Evolutionary conservation across 352 stramenopile species (phyloP), one percentile per base, ranked within the genome.

Genomic region (Globisporangium sylvaticum): DNA sequence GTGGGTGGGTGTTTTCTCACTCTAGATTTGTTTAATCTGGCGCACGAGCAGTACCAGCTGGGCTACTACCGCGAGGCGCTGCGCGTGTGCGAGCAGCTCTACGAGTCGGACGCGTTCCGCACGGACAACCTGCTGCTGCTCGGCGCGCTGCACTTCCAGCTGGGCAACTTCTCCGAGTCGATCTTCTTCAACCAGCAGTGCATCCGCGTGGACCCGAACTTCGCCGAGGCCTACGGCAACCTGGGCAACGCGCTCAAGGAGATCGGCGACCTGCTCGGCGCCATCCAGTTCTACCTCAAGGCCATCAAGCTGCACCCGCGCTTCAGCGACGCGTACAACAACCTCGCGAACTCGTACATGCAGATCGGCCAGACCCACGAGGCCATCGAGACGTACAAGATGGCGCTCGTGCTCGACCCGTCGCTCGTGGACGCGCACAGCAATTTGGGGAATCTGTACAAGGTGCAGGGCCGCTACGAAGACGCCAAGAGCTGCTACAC

Each of bases 101-200:
- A 98, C 73, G 78, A 89, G 48, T 77, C 80, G 37, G 89, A 97
- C 68, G 81, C 92, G 10, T 92, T 80, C 58, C 88, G 91, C 42
- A 90, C 88, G 1, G 95, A 98, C 66, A 97, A 97, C 66, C 71
- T 98, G 25, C 73, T 98, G 56, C 84, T 98, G 24, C 76, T 98
- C 3, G 94, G 94, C 14, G 95, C 95, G 27, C 71, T 97, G 42
- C 94, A 98, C 73, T 98, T 98, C 66, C 93, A 98, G 66, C 77
- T 98, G 0, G 84, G 90, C 22, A 96, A 98, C 73, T 90, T 97
- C 57, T 88, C 78, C 8, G 92, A 98, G 66, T 88, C 80, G 66
- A 97, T 98, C 57, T 98, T 98, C 70, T 98, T 97, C 84, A 98
- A 98, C 71, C 91, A 98, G 72, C 91, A 98, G 66, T 95, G 87